These are phyloP conservation scores for Fusarium zealandicum DNA, from an alignment of 2,329 filamentous ascomycete genomes.

Conservation along the genomic window DNA sequence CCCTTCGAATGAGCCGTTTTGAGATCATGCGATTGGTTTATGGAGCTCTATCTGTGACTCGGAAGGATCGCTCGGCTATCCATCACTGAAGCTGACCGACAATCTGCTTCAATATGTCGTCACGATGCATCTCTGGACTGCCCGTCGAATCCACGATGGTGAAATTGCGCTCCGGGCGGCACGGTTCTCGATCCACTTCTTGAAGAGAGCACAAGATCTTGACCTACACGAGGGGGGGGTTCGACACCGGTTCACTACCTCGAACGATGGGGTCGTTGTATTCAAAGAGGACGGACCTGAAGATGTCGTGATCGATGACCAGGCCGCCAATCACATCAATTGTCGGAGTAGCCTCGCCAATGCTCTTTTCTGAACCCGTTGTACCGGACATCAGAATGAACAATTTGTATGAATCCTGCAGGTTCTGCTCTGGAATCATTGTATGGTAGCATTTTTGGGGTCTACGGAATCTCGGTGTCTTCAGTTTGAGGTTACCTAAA, in stretches of 20 bases:
- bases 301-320: slow-evolving; percentile 48
- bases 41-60: neutral
- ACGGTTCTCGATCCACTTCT: slow-evolving; percentile 43
- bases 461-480: too few relatives aligned
- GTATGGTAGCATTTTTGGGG: too few relatives aligned
- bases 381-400: slow-evolving; percentile 48
- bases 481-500: too few relatives aligned
- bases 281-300: slow-evolving; percentile 46
- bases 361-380: slow-evolving; percentile 51
- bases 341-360: slow-evolving; percentile 42
- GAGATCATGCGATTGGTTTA: too few relatives aligned
- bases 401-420: neutral
- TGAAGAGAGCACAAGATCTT: slow-evolving; percentile 34
- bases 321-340: slow-evolving; percentile 41
- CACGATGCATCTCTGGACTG: slow-evolving; percentile 27
- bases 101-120: slow-evolving; percentile 36
- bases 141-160: slow-evolving; percentile 40
- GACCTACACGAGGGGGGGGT: slow-evolving; percentile 16
- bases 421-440: too few relatives aligned
- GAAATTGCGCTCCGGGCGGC: slow-evolving; percentile 35
- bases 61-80: neutral
- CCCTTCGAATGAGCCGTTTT: too few relatives aligned
- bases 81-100: neutral
- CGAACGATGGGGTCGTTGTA: slow-evolving; percentile 36
- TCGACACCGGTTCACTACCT: slow-evolving; percentile 44